Evolutionary conservation across 2,329 filamentous ascomycete species (phyloP).

Genomic region (Penicillium psychrosexuale): DNA sequence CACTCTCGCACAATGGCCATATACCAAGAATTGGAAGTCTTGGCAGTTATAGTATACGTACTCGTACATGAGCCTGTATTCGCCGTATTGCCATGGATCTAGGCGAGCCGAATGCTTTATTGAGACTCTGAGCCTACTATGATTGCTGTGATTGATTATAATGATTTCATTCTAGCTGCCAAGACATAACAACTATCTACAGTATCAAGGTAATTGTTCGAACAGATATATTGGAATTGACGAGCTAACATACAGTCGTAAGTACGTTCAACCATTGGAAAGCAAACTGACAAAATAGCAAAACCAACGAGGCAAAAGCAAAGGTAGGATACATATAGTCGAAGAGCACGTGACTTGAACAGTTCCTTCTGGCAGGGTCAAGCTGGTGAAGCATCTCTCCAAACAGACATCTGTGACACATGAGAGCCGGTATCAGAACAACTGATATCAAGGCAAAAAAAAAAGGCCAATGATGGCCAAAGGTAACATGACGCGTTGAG

Average conservation of each 20-base stretch:
- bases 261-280: slow-evolving; percentile 17
- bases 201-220: background rate
- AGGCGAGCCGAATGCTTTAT: background rate
- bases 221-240: slow-evolving; percentile 7
- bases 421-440: background rate
- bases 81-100: background rate
- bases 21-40: background rate
- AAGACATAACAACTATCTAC: background rate
- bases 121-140: no score
- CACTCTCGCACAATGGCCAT: background rate
- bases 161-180: background rate
- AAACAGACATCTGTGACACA: background rate
- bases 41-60: background rate
- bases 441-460: background rate
- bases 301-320: slow-evolving; percentile 47
- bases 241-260: slow-evolving; percentile 24
- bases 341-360: background rate
- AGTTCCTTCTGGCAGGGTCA: background rate
- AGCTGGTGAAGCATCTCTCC: background rate
- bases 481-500: background rate
- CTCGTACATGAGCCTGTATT: background rate
- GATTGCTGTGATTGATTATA: background rate
- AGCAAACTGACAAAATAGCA: slow-evolving; percentile 3
- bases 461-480: background rate
- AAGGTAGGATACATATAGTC: slow-evolving; percentile 5